Conservation (phyloP, 106 monocot genomes). For the Phalaenopsis equestris region DNA sequence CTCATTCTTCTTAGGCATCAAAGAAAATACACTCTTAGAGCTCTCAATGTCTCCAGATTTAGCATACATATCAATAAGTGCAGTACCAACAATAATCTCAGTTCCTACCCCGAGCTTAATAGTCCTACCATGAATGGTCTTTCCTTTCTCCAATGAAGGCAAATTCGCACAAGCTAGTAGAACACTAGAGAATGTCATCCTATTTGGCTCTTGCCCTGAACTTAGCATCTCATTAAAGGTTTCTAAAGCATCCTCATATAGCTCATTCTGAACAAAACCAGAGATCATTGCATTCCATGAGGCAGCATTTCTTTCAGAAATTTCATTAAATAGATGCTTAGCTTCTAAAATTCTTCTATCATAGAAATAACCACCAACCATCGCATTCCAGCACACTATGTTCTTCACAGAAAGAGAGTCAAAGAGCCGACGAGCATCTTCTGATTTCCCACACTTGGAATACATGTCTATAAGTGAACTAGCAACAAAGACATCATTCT, state of each 20-base stretch:
- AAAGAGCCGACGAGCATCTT: conserved; percentile 32
- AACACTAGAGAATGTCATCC: conserved; percentile 50
- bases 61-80: conserved; percentile 64
- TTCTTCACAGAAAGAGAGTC: conserved; percentile 32
- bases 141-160: conserved; percentile 41
- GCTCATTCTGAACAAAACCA: conserved; percentile 37
- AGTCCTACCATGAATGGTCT: conserved; percentile 34
- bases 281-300: conserved; percentile 61
- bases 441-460: conserved; percentile 29
- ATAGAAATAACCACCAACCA: conserved; percentile 25
- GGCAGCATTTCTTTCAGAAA: conserved; percentile 25
- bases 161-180: conserved; percentile 47
- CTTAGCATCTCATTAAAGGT: conserved; percentile 39
- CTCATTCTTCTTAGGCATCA: conserved; percentile 54
- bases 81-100: conserved; percentile 40
- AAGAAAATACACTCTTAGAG: conserved; percentile 29
- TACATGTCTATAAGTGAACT: conserved; percentile 63
- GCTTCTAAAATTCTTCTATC: conserved; percentile 25
- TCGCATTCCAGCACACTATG: conserved; percentile 52
- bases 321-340: conserved; percentile 27
- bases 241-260: conserved; percentile 20
- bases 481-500: conserved; percentile 22
- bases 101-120: conserved; percentile 35
- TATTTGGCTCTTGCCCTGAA: conserved; percentile 24
- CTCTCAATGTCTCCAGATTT: conserved; percentile 58